phyloP scores from a whole-genome alignment of 2,329 filamentous ascomycete genomes.

The Ascosphaera apis region DNA sequence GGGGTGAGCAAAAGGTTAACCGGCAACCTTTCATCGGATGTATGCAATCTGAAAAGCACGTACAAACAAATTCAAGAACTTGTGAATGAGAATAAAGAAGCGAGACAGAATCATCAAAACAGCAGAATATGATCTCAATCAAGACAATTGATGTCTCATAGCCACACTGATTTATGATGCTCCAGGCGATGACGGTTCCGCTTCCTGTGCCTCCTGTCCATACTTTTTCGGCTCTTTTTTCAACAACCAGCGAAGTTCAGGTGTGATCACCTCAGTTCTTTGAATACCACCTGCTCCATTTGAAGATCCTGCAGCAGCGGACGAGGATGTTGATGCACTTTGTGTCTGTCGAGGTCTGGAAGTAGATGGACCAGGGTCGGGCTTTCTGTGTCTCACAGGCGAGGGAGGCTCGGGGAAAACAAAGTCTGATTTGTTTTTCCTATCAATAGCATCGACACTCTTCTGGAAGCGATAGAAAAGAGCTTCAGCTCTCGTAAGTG shows the following conservation, averaged over 20 bases:
- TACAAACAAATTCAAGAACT: no score
- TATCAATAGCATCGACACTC: conserved; percentile 75
- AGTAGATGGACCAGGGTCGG: neutral
- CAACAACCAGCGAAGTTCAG: conserved; percentile 38
- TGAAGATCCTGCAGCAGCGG: neutral
- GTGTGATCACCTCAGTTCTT: conserved; percentile 30
- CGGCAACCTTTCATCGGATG: no score
- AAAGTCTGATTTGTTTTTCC: conserved; percentile 40
- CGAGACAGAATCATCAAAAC: no score
- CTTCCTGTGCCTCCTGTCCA: neutral
- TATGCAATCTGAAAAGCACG: no score
- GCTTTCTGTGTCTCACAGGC: conserved; percentile 3
- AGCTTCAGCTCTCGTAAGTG: conserved; percentile 65
- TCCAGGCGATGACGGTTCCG: neutral
- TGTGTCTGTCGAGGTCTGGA: neutral
- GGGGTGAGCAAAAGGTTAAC: no score
- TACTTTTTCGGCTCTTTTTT: conserved; percentile 24
- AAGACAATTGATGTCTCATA: no score
- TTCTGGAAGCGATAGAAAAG: conserved; percentile 76
- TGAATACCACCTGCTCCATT: neutral
- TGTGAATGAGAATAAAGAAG: no score
- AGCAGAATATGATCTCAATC: no score
- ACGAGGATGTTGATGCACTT: neutral
- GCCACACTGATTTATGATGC: no score
- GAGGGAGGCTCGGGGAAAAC: conserved; percentile 38